phyloP scores from a whole-genome alignment of 495 filamentous ascomycete genomes.

The Neurospora sp. region DNA sequence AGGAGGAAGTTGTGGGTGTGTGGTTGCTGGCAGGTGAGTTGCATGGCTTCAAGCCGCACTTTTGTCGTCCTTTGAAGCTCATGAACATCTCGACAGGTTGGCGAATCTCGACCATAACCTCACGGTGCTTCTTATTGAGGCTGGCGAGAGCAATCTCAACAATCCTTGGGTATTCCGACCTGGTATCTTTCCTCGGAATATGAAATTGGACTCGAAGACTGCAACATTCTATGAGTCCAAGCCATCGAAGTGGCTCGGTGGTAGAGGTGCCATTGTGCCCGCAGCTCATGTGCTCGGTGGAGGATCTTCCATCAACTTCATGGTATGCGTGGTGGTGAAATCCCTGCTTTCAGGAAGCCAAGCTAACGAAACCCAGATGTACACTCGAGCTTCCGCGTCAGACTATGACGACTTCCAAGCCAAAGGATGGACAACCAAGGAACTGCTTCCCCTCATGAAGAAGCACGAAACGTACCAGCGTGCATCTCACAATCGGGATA shows the following conservation, averaged over 20 bases:
- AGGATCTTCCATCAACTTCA: conserved; percentile 74
- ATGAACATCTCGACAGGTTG: conserved; percentile 35
- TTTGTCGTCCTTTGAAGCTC: not conserved
- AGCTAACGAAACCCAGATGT: conserved; percentile 50
- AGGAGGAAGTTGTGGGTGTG: conserved; percentile 61
- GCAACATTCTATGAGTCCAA: conserved; percentile 74
- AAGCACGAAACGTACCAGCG: conserved; percentile 81
- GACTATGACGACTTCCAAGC: conserved; percentile 81
- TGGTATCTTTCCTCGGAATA: conserved; percentile 57
- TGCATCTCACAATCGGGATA: conserved; percentile 60
- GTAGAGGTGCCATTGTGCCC: conserved; percentile 65
- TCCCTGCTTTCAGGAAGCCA: not conserved
- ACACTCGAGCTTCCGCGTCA: conserved; percentile 68
- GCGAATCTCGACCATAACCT: conserved; percentile 75
- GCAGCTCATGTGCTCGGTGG: conserved; percentile 71
- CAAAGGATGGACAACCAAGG: conserved; percentile 71
- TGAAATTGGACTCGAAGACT: conserved; percentile 64
- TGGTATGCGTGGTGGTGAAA: conserved; percentile 33
- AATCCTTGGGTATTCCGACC: conserved; percentile 77
- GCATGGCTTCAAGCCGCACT: not conserved
- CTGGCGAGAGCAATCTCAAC: conserved; percentile 69
- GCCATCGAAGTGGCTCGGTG: conserved; percentile 61
- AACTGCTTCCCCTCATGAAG: conserved; percentile 69
- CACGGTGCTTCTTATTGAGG: conserved; percentile 69
- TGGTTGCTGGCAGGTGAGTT: conserved; percentile 56